Base-by-base conservation (phyloP, 2,329 filamentous ascomycete genomes). In the Zelopaecilomyces penicillatus region DNA sequence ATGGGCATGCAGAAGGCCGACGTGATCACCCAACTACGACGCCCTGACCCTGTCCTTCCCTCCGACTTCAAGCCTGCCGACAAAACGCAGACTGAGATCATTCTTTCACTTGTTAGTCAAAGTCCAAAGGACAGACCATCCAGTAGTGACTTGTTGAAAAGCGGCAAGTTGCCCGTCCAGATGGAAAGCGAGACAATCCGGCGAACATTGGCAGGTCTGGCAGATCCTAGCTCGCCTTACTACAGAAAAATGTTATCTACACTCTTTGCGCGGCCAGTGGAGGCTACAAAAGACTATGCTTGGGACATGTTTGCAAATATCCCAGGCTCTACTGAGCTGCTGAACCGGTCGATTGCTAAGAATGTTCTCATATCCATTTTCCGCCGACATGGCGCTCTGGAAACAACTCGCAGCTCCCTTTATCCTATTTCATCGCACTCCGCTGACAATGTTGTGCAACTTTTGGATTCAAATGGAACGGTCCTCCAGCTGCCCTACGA, bases 401-500 rank as follows among this genome's bases (percentile, higher is more conserved):
- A 96, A 65, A 78, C 78, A 3, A 76, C 82, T 27, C 78, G 88
- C 43, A 84, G 82, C 51, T 74, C 79, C 30, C 69, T 97, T 4
- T 88, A 97, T 50, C 93, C 93, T 2, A 78, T 84, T 37, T 95
- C 90, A 1, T 73, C 78, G 7, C 82, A 91, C 58, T 96, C 96
- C 58, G 58, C 71, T 38, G 59, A 75, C 41, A 86, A 86, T 54
- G 83, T 85, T 10, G 85, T 94, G 11, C 83, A 87, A 49, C 66
- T 97, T 10, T 71, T 98, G 28, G 88, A 95, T 60, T 74, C 81
- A 2, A 86, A 83, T 49, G 93, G 91, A 3, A 91, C 85, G n/a
- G 73, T 96, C 2, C 72, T 97, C 6, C 93, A 98, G 60, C 68
- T 98, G n/a, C 93, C 93, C 0, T 96, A 87, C 56, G 93, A 98